A percentile compares a stretch with the other conserved stretches of the same genome.
Evolutionary conservation across 2,329 filamentous ascomycete genomes (phyloP).

Genomic region (Colletotrichum cuscutae): DNA sequence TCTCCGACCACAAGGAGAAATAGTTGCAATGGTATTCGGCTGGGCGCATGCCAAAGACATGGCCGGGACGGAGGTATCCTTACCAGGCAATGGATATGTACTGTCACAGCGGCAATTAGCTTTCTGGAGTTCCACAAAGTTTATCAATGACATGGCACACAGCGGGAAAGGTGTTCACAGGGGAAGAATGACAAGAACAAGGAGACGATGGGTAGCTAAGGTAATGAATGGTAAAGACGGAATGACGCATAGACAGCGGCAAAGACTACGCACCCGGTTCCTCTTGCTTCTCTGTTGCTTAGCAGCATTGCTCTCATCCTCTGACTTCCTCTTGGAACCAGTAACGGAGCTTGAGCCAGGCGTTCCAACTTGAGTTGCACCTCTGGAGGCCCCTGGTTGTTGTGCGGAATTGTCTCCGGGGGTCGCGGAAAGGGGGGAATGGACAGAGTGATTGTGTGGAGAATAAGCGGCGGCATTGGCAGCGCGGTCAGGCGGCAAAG

Average conservation of each 20-base stretch:
- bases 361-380: conserved; percentile 21
- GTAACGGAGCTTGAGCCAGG: conserved; percentile 24
- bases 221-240: background rate
- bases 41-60: background rate
- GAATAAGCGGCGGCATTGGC: conserved; percentile 36
- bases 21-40: conserved; percentile 39
- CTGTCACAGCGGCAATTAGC: conserved; percentile 42
- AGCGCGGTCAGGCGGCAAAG: conserved; percentile 37
- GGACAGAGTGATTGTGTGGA: conserved; percentile 40
- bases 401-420: conserved; percentile 63
- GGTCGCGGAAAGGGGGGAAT: conserved; percentile 44
- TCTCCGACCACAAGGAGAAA: background rate
- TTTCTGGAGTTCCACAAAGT: conserved; percentile 23
- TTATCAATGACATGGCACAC: conserved; percentile 1
- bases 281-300: conserved; percentile 70
- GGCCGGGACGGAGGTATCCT: conserved; percentile 38
- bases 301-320: conserved; percentile 51
- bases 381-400: conserved; percentile 23
- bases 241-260: background rate
- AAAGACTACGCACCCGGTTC: conserved; percentile 60
- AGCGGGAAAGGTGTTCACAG: conserved; percentile 15
- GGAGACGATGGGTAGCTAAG: background rate
- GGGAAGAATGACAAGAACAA: background rate
- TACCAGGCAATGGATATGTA: conserved; percentile 73
- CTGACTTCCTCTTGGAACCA: conserved; percentile 48